Evolutionary conservation across 202 grass and related monocot genomes (phyloP), one percentile per base, ranked within the genome.

Genomic region (Cymbopogon flexuosus): DNA sequence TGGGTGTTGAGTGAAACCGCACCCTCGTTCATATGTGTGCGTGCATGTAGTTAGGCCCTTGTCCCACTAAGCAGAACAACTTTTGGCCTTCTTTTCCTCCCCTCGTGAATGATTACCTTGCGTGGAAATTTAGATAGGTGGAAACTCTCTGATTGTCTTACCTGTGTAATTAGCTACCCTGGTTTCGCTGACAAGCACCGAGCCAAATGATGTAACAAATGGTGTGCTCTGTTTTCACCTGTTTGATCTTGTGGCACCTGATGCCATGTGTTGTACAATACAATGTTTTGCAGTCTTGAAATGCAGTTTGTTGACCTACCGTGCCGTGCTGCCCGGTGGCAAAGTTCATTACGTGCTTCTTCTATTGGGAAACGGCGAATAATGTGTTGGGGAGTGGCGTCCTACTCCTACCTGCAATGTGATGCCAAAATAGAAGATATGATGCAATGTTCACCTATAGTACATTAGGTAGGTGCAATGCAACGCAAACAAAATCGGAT

Each of bases 141-240:
- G 75, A 80, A 35, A 65, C 18, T 78, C 81, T 18, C 76, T 84
- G 77, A 81, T 81, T 88, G 58, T 49, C 73, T 92, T 91, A 85
- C 90, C 77, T 87, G 76, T 89, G 87, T 91, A 88, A 90, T 88
- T 92, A 90, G 81, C 27, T 79, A 62, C 6, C 77, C 66, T 22
- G 11, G 76, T 88, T 76, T 85, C 11, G 13, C 78, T 81, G 84
- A 70, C 82, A 63, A 31, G 74, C 68, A 57, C 39, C 5, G 61
- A 29, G 27, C 76, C 27, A 73, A 76, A 36, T 51, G 71, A 35
- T 87, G 61, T 79, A 60, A 27, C 47, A 51, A 60, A 73, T 77
- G 68, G 62, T 62, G 23, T 33, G 86, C 59, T 8, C 83, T 72
- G 70, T 65, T 72, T 72, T 47, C 33, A 7, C 18, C 14, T 23